Base-by-base conservation (phyloP, 1,284 basidiomycete genomes). In the Moesziomyces sp. region DNA sequence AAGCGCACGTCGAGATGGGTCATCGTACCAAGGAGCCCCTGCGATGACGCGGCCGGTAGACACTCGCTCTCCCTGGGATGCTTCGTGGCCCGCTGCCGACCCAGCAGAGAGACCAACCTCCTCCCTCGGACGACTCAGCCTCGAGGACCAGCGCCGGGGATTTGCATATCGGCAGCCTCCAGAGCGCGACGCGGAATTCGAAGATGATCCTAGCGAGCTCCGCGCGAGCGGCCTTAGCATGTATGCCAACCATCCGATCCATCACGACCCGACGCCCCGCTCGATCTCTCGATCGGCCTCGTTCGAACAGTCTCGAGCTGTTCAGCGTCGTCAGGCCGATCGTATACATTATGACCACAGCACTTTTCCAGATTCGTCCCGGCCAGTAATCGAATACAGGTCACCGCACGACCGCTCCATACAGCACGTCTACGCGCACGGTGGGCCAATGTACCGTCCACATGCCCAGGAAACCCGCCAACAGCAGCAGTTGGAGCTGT, bases 401-500 rank as follows among this genome's bases (percentile, higher is more conserved):
- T 18, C 26, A 24, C 38, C 30, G 6, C 46, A 53, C 21, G 61
- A 55, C n/a, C 50, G 53, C 3, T 19, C 24, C 0, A 35, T 52
- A 28, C 61, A 42, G 28, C 49, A 48, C 42, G 9, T 53, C 11
- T 38, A 30, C 11, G 56, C 35, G 2, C n/a, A 33, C 9, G 33
- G 26, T 6, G 40, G 51, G 21, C 46, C 49, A 18, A 33, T 50
- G 28, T 54, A 65, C n/a, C 35, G 23, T 14, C 57, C 61, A 10
- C 19, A 14, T 46, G 13, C 13, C 45, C n/a, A 23, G 13, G 67
- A 65, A 7, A 23, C 54, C 24, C 55, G 47, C 24, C 65, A 61
- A 35, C 56, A 70, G 46, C 67, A 62, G 38, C 72, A 74, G 51
- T 59, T 64, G 42, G 72, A 74, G 5, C 18, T 58, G 11, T 30